phyloP scores from a whole-genome alignment of 2,329 filamentous ascomycete genomes.

The Botrytis tulipae region DNA sequence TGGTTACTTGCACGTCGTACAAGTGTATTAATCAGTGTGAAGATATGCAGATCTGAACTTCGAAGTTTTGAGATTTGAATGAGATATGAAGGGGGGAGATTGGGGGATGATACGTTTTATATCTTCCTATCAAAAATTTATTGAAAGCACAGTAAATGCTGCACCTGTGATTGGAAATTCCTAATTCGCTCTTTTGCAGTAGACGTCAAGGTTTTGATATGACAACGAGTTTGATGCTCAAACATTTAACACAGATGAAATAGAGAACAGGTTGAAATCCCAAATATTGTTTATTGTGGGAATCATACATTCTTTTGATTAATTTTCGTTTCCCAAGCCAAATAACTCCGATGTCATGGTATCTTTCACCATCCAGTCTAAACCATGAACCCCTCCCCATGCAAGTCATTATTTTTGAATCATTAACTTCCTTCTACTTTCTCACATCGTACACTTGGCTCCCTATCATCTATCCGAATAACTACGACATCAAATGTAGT shows the following conservation, averaged over 20 bases:
- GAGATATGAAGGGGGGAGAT: background rate
- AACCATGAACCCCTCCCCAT: background rate
- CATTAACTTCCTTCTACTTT: background rate
- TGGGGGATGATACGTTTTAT: fast-evolving
- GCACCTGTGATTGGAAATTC: background rate
- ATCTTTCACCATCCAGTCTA: background rate
- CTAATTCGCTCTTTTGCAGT: background rate
- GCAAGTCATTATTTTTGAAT: background rate
- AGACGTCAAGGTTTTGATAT: background rate
- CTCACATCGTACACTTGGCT: background rate
- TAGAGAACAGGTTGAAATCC: background rate
- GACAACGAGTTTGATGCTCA: background rate
- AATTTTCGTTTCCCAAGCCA: no score
- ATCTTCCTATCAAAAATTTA: background rate
- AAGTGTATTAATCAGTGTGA: background rate
- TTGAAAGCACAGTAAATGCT: background rate
- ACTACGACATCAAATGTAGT: background rate
- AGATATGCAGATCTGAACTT: background rate
- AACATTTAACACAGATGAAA: background rate
- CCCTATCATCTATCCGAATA: background rate
- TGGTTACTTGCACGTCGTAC: background rate
- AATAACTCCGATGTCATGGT: background rate
- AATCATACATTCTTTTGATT: background rate
- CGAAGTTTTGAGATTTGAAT: background rate
- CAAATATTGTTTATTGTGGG: background rate